These are phyloP conservation scores for Phytophthora cactorum DNA, from an alignment of 352 stramenopile genomes.

Conservation along the genomic window DNA sequence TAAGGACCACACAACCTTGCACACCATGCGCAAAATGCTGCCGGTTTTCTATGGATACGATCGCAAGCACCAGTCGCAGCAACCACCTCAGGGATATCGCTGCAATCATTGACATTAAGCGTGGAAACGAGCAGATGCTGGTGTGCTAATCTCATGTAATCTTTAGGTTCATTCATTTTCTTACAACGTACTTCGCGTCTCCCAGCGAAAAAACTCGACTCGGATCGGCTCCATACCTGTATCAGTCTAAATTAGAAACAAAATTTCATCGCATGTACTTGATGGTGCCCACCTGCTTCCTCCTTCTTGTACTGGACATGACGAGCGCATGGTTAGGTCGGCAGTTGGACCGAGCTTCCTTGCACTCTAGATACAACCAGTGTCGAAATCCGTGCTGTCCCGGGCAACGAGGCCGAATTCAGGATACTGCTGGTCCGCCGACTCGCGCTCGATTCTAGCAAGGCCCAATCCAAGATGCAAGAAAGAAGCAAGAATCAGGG, in stretches of 20 bases:
- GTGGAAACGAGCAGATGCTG: slow-evolving; percentile 5
- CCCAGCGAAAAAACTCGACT: slow-evolving; percentile 30
- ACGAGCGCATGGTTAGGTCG: background rate
- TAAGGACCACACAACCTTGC: slow-evolving; percentile 60
- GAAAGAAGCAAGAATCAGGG: slow-evolving; percentile 34
- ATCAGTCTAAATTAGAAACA: slow-evolving; percentile 43
- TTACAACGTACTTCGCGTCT: slow-evolving; percentile 42
- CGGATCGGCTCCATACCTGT: slow-evolving; percentile 38
- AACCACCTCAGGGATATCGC: slow-evolving; percentile 1
- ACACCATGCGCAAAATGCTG: slow-evolving; percentile 73
- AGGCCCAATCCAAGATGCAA: slow-evolving; percentile 34
- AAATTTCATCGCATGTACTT: slow-evolving; percentile 27
- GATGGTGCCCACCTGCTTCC: slow-evolving; percentile 34
- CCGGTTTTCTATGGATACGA: slow-evolving; percentile 73
- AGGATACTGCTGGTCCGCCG: slow-evolving; percentile 33
- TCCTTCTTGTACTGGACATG: slow-evolving; percentile 40
- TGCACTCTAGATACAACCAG: slow-evolving; percentile 43
- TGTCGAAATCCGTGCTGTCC: slow-evolving; percentile 48
- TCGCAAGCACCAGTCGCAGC: slow-evolving; percentile 25
- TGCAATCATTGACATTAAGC: slow-evolving; percentile 8
- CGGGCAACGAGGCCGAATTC: slow-evolving; percentile 38
- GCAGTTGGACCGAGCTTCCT: slow-evolving; percentile 12
- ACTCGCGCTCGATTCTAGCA: slow-evolving; percentile 38
- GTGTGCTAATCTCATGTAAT: slow-evolving; percentile 39
- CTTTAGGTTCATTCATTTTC: slow-evolving; percentile 49